Base-by-base conservation (phyloP, 1,139 yeast species). In the Geotrichum fermentans region DNA sequence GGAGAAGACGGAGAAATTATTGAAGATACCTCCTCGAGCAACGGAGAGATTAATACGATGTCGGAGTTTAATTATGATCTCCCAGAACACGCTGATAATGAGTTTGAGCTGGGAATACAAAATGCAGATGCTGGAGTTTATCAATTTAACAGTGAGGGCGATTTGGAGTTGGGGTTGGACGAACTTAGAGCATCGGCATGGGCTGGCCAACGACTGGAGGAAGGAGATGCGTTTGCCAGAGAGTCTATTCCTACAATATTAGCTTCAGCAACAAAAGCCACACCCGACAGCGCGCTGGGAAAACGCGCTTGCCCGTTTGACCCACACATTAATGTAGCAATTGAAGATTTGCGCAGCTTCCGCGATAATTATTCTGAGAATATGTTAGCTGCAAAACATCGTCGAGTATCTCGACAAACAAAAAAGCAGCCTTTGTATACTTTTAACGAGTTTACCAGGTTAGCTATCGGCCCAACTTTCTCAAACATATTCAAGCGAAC, bases 1-100 rank as follows among this genome's bases (percentile, higher is more conserved):
- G 50, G 48, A 2, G 48, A 39, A 20, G 43, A 50, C 17, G 52
- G 52, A 10, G 50, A 47, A 34, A 13, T 47, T 20, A 42, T 47
- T 20, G 48, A 45, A 26, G 38, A 14, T 16, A 22, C 29, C n/a
- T 24, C 5, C 14, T 11, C 35, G n/a, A 11, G 26, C 33, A 17
- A 13, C 22, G 22, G 21, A 8, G 18, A n/a, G 21, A 10, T 6
- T 24, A 14, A 28, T 8, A n/a, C 17, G 14, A 16, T 2, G 13
- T 26, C 8, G 24, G 43, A 28, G 13, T 39, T 26, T 14, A 16
- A 39, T 29, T 40, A 24, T 32, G 44, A 40, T n/a, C 21, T 40
- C 11, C 44, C 44, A 30, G 37, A 30, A 11, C 14, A 20, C 28
- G 18, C 13, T 13, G 43, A 38, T 13, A 43, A 38, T 2, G 22